Evolutionary conservation across 768 basidiomycete genomes (phyloP).

Genomic region (Kondoa subrosea): DNA sequence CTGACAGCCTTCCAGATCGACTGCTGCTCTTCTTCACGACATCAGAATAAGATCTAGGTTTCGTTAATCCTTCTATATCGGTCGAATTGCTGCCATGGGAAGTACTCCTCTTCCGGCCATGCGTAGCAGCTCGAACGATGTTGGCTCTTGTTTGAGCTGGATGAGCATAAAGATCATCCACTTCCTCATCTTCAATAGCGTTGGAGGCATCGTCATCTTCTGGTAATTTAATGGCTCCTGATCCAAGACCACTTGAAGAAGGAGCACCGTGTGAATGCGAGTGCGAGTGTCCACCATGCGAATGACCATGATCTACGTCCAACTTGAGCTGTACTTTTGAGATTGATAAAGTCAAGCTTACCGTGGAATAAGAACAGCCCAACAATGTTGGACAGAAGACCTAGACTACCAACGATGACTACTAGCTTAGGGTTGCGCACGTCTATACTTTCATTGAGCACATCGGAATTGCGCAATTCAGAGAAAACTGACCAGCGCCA

Average conservation of each 20-base stretch:
- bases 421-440: constrained; percentile 75
- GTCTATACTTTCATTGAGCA: constrained; percentile 38
- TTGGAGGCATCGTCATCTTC: not conserved
- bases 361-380: constrained; percentile 88
- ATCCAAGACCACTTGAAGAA: constrained; percentile 29
- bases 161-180: constrained; percentile 9
- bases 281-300: constrained; percentile 29
- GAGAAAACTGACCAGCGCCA: constrained; percentile 46
- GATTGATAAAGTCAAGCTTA: not conserved
- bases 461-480: constrained; percentile 14
- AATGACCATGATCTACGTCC: constrained; percentile 19
- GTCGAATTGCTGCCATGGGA: not conserved
- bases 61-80: not conserved
- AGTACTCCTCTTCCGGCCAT: not conserved
- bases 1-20: not conserved
- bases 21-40: not conserved
- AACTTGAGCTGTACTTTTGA: not conserved
- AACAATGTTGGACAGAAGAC: constrained; percentile 76
- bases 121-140: not conserved
- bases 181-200: not conserved
- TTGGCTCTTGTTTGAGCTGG: not conserved
- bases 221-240: not conserved
- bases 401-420: constrained; percentile 74
- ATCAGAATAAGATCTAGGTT: not conserved
- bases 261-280: constrained; percentile 11